Base-by-base conservation (phyloP, 306 rosid species). In the Medicago lupulina region DNA sequence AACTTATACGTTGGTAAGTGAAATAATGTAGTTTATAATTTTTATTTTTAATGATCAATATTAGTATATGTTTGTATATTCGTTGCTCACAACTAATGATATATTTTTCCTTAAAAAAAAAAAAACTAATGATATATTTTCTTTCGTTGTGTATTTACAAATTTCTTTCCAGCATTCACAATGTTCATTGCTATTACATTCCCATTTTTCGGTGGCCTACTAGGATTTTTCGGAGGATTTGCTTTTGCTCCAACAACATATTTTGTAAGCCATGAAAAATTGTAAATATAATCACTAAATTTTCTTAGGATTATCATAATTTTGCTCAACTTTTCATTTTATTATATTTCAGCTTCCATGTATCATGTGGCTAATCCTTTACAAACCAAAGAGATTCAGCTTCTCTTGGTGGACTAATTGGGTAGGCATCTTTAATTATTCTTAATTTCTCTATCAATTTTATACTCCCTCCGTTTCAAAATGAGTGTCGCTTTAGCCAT, bases 201-300 rank as follows among this genome's bases (percentile, higher is more conserved):
- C 85, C 98, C 98, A 62, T 94, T 94, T 85, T 94, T 94, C n/a
- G 21, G 83, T 19, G 98, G 88, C 11, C 89, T 90, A 47, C 85
- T 88, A 5, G 86, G 86, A 61, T 91, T 91, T 71, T 92, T 94
- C 8, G 98, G 98, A 70, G 98, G 97, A 68, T 94, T 94, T 73
- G 96, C 96, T 65, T 90, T 94, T 43, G 94, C 98, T 58, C 98
- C 98, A 2, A 94, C 98, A 50, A 82, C 97, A 65, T 94, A 87
- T 71, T 94, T 85, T 40, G 98, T 94, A 86, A 94, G 95, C 49
- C 40, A 65, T 31, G 2, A 12, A 76, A n/a, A 57, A 23, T 34
- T 40, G 6, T 10, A 10, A 8, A 47, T 49, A 1, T 9, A 15
- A 51, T 6, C 7, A 7, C n/a, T 49, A 18, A 17, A 18, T 47